Conservation (phyloP, 768 basidiomycete genomes). For the Lentinula edodes region DNA sequence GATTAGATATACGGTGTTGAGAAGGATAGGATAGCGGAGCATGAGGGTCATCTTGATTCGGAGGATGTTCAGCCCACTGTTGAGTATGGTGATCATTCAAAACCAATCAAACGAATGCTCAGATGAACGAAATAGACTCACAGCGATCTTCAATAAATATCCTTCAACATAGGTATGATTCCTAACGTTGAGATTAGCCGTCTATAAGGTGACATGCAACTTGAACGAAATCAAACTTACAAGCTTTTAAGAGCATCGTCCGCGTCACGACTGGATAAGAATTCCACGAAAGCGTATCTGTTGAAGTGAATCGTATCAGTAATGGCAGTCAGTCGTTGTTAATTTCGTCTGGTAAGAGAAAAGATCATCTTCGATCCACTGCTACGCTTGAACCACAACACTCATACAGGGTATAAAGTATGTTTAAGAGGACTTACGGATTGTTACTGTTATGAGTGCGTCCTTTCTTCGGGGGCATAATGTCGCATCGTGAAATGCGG, state of each 20-base stretch:
- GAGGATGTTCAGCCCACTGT: constrained; percentile 80
- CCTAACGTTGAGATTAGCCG: constrained; percentile 33
- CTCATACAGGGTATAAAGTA: neutral
- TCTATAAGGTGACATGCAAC: neutral
- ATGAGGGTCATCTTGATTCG: constrained; percentile 40
- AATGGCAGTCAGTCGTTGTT: too few relatives aligned
- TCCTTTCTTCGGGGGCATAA: constrained; percentile 79
- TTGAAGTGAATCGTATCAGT: constrained; percentile 14
- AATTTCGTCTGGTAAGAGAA: too few relatives aligned
- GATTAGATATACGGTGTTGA: neutral
- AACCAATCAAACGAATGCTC: neutral
- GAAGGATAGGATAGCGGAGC: neutral
- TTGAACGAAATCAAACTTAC: constrained; percentile 40
- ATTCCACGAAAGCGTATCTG: constrained; percentile 87
- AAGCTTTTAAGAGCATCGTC: constrained; percentile 82
- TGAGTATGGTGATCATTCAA: neutral
- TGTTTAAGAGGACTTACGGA: constrained; percentile 59
- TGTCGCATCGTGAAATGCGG: constrained; percentile 81
- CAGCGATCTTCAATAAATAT: constrained; percentile 68
- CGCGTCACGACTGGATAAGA: constrained; percentile 68
- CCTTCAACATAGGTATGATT: constrained; percentile 74
- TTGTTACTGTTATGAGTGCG: constrained; percentile 67
- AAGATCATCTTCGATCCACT: too few relatives aligned
- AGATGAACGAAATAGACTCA: constrained; percentile 19
- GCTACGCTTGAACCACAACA: neutral